phyloP scores from a whole-genome alignment of 2,329 filamentous ascomycete genomes.

The Colletotrichum liaoningense region DNA sequence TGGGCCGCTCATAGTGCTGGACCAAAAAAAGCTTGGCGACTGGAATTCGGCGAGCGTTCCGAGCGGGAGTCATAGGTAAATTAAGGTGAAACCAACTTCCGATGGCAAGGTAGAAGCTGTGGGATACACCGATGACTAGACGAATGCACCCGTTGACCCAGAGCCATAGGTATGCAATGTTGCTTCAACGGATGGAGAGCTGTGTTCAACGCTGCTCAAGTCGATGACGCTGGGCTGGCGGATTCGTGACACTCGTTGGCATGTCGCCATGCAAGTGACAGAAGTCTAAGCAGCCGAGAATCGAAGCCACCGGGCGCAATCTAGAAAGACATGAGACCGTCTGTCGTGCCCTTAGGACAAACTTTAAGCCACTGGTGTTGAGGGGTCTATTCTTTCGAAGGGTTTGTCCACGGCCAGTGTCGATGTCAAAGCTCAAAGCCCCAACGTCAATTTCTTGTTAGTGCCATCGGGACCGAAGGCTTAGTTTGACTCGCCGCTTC shows the following conservation, averaged over 20 bases:
- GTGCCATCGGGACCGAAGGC: conserved; percentile 27
- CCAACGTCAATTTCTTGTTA: neutral
- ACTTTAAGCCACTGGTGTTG: conserved; percentile 15
- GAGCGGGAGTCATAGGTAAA: conserved; percentile 11
- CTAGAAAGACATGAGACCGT: conserved; percentile 21
- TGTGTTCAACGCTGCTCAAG: neutral
- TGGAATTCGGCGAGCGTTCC: conserved; percentile 26
- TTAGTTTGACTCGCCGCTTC: conserved; percentile 8
- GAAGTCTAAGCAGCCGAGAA: conserved; percentile 14
- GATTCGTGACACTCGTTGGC: neutral
- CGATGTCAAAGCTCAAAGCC: conserved; percentile 15
- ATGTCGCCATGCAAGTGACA: conserved; percentile 15
- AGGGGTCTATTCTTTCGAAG: neutral
- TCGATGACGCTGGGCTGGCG: neutral
- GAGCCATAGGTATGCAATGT: neutral
- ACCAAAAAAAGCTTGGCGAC: conserved; percentile 28
- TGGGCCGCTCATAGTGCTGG: conserved; percentile 3
- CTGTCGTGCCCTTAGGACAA: neutral
- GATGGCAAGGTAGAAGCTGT: neutral
- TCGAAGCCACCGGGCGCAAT: conserved; percentile 9
- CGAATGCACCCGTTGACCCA: neutral
- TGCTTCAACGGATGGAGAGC: neutral
- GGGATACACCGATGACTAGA: neutral
- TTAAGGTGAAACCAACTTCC: conserved; percentile 22
- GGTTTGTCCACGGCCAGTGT: neutral